Base-by-base conservation (phyloP, 2,329 filamentous ascomycete species). In the Myriosclerotinia duriaeana region DNA sequence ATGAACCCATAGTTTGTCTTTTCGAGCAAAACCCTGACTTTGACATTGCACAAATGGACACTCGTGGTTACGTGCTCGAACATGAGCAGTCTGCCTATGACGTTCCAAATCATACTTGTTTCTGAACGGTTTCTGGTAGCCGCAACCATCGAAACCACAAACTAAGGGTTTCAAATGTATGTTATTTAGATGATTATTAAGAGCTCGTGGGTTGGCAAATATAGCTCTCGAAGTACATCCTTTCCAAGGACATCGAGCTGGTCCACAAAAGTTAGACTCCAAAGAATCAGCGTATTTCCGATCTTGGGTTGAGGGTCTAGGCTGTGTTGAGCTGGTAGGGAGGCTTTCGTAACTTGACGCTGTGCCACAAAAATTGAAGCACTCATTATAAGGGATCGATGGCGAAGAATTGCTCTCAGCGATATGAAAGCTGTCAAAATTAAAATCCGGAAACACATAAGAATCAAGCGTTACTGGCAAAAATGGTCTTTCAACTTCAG, bases 81-180 rank as follows among this genome's bases (percentile, higher is more conserved):
- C 5, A 17, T 65, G 63, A 17, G 44, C 42, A 9, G 63, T 65
- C 20, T 22, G 40, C 22, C 22, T 40, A 30, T 65, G 63, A 3
- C 63, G 14, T 15, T 65, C 63, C 44, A 65, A 22, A 14, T 65
- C 63, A 52, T 65, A 30, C 22, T 65, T 65, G 22, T 65, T 65
- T 9, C 63, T 36, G 26, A 65, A 65, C 14, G 63, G 63, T 40
- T 59, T 65, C 30, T 65, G 63, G 38, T 59, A 65, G 2, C 63
- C 63, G 1, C 63, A 65, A 3, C 63, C 63, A 7, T 3, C 11
- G 2, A 34, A 7, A 5, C n/a, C 53, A 50, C 63, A 65, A 5
- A 59, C 14, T 5, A 65, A 26, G 1, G 63, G 63, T 12, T n/a
- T 2, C 5, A 65, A 12, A n/a, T 65, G 63, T 26, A 65, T 65